Conservation (phyloP, 1,284 basidiomycete species). For the Trichosporon inkin region DNA sequence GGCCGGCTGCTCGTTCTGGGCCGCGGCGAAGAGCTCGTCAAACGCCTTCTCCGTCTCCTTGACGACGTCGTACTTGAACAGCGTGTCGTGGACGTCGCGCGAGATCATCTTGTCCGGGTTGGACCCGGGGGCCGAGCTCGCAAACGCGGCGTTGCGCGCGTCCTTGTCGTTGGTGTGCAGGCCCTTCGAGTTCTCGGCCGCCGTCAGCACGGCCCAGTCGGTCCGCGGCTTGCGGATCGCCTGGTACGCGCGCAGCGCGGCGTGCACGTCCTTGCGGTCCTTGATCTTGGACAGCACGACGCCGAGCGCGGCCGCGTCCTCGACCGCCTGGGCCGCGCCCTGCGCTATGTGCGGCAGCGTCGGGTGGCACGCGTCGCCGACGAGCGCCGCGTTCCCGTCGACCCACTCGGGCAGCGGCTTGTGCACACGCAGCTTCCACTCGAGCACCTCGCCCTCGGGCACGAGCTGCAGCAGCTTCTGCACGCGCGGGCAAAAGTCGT, state of each 20-base stretch:
- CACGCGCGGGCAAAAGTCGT: constrained; percentile 45
- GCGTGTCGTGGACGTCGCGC: constrained; percentile 28
- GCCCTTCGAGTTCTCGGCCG: constrained; percentile 45
- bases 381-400: constrained; percentile 33
- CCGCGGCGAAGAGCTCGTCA: constrained; percentile 19
- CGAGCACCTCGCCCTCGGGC: constrained; percentile 44
- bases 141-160: constrained; percentile 31
- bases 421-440: constrained; percentile 50
- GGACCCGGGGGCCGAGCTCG: constrained; percentile 24
- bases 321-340: constrained; percentile 49
- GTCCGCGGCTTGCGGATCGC: constrained; percentile 47
- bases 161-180: constrained; percentile 40
- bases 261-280: constrained; percentile 40
- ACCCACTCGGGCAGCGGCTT: constrained; percentile 45
- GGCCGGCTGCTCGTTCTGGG: background rate
- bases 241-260: constrained; percentile 44
- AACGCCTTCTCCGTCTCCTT: constrained; percentile 29
- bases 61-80: constrained; percentile 31
- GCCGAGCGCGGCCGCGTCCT: constrained; percentile 47
- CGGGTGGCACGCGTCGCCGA: constrained; percentile 44
- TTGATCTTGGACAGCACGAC: constrained; percentile 42
- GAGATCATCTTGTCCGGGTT: constrained; percentile 53
- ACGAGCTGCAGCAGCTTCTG: constrained; percentile 47
- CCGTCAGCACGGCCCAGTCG: constrained; percentile 44
- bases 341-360: constrained; percentile 45